These are phyloP conservation scores for Emmonsiellopsis sp. DNA, from an alignment of 2,329 filamentous ascomycete genomes.

Conservation along the genomic window DNA sequence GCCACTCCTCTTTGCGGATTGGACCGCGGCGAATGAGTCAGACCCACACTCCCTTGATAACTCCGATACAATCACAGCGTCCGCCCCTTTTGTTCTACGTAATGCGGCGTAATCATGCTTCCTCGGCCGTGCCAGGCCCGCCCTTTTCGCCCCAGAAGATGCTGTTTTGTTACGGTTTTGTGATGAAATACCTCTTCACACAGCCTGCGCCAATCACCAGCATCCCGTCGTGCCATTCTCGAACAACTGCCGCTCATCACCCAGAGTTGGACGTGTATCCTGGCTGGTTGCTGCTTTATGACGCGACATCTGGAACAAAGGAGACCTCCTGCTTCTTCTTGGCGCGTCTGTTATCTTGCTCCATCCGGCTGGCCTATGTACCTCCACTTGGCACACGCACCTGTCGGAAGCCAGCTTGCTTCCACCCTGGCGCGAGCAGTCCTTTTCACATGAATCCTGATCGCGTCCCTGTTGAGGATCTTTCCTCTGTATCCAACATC, in stretches of 20 bases:
- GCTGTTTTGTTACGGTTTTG: neutral
- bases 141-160: neutral
- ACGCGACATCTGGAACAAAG: neutral
- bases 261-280: neutral
- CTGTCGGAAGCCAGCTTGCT: neutral
- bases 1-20: constrained; percentile 4
- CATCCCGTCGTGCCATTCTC: neutral
- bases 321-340: neutral
- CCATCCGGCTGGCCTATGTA: neutral
- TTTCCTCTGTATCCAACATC: neutral
- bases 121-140: neutral
- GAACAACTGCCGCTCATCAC: neutral
- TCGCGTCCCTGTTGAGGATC: neutral
- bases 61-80: neutral
- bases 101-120: neutral
- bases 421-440: neutral
- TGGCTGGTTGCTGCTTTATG: neutral
- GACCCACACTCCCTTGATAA: constrained; percentile 3
- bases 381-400: neutral
- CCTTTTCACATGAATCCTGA: neutral
- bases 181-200: neutral
- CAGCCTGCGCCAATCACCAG: neutral
- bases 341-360: neutral
- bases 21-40: neutral
- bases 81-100: neutral